Evolutionary conservation across 2,329 filamentous ascomycete genomes (phyloP).

Genomic region (Colletotrichum sp.): DNA sequence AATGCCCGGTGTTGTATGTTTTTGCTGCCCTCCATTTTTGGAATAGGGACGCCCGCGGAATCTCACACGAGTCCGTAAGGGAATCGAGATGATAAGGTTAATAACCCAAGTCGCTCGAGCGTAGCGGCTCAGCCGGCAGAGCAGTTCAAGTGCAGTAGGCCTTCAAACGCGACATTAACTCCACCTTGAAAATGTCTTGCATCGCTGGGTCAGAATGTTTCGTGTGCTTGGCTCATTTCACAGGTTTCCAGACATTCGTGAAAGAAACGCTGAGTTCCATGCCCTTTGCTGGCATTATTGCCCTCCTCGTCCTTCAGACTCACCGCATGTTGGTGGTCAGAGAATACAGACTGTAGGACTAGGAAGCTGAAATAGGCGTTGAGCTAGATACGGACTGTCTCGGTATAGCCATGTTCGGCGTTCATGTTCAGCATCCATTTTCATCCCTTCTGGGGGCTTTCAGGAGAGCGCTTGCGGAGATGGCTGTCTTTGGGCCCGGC

Average conservation of each 20-base stretch:
- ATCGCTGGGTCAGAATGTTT: not conserved
- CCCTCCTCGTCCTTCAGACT: not conserved
- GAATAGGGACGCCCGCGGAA: not conserved
- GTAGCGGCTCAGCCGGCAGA: not conserved
- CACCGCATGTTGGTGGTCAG: not conserved
- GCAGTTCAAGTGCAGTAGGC: not conserved
- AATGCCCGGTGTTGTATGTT: not conserved
- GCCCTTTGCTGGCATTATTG: not conserved
- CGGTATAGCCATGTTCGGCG: not conserved
- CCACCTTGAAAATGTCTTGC: not conserved
- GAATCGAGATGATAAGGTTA: too few relatives aligned
- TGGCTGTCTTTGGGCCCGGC: too few relatives aligned
- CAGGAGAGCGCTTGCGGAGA: not conserved
- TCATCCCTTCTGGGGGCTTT: not conserved
- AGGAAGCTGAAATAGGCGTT: not conserved
- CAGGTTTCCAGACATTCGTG: not conserved
- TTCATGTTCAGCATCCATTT: not conserved
- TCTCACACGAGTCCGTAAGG: too few relatives aligned
- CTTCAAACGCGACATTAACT: not conserved
- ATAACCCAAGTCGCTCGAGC: too few relatives aligned
- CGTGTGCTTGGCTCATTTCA: not conserved
- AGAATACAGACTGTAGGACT: not conserved
- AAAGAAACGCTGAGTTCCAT: not conserved
- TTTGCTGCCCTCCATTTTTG: not conserved
- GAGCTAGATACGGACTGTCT: not conserved